Percentiles rank a stretch among this genome's conserved stretches.
phyloP scores from a whole-genome alignment of 139 green algal genomes.

The Volvox reticuliferus region DNA sequence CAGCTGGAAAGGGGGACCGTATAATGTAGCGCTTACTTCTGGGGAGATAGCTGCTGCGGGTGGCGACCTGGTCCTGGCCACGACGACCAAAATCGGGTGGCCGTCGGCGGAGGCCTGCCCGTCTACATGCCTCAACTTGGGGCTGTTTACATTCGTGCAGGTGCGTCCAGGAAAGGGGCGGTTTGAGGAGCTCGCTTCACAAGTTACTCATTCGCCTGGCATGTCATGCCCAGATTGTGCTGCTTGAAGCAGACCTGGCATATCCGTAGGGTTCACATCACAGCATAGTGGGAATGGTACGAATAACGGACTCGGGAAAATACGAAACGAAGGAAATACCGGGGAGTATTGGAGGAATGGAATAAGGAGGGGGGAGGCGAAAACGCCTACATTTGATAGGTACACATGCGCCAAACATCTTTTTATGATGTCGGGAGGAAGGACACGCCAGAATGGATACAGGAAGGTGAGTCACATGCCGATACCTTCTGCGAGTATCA shows the following conservation, averaged over 20 bases:
- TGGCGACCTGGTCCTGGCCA: neutral
- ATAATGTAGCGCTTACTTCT: neutral
- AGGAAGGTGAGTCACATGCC: too few relatives aligned
- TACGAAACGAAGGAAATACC: too few relatives aligned
- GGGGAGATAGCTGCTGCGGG: neutral
- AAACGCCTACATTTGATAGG: too few relatives aligned
- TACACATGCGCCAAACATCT: too few relatives aligned
- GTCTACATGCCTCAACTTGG: slow-evolving; percentile 31
- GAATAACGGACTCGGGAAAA: neutral
- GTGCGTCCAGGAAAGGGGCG: neutral
- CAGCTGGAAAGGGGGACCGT: neutral
- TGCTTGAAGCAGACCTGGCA: neutral
- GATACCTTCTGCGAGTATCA: too few relatives aligned
- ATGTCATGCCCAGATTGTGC: neutral
- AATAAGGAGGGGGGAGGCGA: too few relatives aligned
- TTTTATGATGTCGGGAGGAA: too few relatives aligned
- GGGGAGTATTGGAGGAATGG: too few relatives aligned
- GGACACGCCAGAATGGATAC: too few relatives aligned
- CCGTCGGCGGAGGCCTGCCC: neutral
- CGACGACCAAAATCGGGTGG: neutral
- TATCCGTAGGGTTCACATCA: neutral
- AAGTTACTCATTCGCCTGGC: neutral
- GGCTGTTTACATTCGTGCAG: neutral
- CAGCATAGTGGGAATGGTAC: neutral
- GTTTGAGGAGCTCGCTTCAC: neutral